Evolutionary conservation across 352 stramenopile species (phyloP).

Genomic region (Halophytophthora batemanensis): DNA sequence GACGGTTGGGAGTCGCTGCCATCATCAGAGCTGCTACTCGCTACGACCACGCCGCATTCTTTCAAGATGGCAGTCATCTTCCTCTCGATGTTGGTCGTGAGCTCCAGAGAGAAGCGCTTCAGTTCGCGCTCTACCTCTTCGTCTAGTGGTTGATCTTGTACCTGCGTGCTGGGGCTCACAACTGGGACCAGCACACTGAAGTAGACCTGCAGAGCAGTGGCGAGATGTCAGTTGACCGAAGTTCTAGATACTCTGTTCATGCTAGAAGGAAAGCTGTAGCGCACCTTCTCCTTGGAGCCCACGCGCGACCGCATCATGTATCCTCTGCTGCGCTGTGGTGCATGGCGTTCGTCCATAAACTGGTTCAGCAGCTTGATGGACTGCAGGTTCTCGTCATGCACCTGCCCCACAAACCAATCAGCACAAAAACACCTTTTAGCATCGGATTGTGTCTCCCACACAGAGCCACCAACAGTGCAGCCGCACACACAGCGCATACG

Average conservation of each 20-base stretch:
- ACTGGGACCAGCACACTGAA: slow-evolving; percentile 33
- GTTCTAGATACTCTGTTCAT: neutral
- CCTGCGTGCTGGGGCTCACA: neutral
- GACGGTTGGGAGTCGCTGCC: slow-evolving; percentile 3
- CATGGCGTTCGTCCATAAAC: slow-evolving; percentile 58
- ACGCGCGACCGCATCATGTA: slow-evolving; percentile 5
- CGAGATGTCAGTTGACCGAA: neutral
- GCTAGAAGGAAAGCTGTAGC: neutral
- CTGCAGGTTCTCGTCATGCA: slow-evolving; percentile 67
- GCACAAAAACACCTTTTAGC: neutral
- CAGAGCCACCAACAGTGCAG: neutral
- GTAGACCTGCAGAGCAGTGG: slow-evolving; percentile 19
- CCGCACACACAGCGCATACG: too few species aligned
- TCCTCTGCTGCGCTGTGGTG: slow-evolving; percentile 6
- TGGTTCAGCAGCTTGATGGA: slow-evolving; percentile 73
- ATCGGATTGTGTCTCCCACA: neutral
- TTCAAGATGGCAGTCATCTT: slow-evolving; percentile 46
- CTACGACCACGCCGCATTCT: slow-evolving; percentile 44
- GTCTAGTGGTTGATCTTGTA: neutral
- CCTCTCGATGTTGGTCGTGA: slow-evolving; percentile 42
- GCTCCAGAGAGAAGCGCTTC: slow-evolving; percentile 49
- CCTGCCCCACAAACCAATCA: slow-evolving; percentile 13
- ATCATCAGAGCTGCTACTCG: neutral
- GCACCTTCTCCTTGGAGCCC: slow-evolving; percentile 15
- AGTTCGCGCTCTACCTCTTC: slow-evolving; percentile 14